phyloP scores from a whole-genome alignment of 768 basidiomycete species.

The Tulasnella sp. region DNA sequence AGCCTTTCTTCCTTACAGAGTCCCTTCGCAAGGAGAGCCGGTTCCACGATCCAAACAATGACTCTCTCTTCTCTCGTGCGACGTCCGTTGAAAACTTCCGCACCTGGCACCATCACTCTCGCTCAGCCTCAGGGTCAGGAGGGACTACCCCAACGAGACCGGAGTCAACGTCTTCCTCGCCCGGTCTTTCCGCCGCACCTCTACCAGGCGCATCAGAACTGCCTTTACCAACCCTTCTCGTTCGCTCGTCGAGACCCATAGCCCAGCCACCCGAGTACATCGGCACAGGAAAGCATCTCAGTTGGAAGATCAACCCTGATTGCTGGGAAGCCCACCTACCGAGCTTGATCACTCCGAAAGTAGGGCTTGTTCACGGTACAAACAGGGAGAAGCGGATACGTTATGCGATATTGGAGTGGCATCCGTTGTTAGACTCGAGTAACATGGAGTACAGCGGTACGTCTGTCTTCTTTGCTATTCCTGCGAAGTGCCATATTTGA shows the following conservation, averaged over 20 bases:
- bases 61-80: constrained; percentile 75
- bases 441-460: constrained; percentile 74
- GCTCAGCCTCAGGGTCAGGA: constrained; percentile 29
- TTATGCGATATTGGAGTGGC: constrained; percentile 45
- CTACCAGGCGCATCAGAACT: constrained; percentile 7
- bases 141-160: constrained; percentile 18
- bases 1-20: constrained; percentile 79
- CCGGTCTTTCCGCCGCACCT: background rate
- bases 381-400: constrained; percentile 27
- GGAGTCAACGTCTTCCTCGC: background rate
- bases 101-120: constrained; percentile 47
- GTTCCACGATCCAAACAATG: constrained; percentile 84
- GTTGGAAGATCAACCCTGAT: constrained; percentile 40
- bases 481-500: background rate
- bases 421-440: constrained; percentile 77
- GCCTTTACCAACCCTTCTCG: constrained; percentile 28
- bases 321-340: constrained; percentile 66
- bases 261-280: constrained; percentile 30
- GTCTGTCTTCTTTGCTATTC: constrained; percentile 6
- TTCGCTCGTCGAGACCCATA: constrained; percentile 62
- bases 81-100: constrained; percentile 68
- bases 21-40: constrained; percentile 70
- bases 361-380: constrained; percentile 38
- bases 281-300: background rate
- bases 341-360: constrained; percentile 68